Base-by-base conservation (phyloP, 495 filamentous ascomycete genomes). In the Xylaria castorea region DNA sequence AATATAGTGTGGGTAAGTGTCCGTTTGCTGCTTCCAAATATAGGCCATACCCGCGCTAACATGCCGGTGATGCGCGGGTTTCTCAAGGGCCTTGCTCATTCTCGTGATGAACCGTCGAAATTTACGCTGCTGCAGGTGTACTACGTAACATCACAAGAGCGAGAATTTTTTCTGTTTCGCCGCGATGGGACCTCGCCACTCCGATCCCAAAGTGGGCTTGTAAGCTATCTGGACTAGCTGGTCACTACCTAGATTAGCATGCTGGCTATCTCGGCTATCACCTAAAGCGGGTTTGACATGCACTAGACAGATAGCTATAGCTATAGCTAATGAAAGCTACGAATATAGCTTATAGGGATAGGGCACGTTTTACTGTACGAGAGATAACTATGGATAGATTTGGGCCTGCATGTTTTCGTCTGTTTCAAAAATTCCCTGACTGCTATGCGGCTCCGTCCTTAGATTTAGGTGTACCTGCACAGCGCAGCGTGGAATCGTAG, bases 181-280 rank as follows among this genome's bases (percentile, higher is more conserved):
- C 18, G 30, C 30, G 63, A 66, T 66, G 63, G 42, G 44, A 66
- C 44, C 25, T 51, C 22, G 65, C 65, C 34, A 55, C 46, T 42
- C 1, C 9, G 30, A 46, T 32, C 7, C 16, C n/a, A 18, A 67
- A 11, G 48, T 40, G 48, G 46, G 32, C 48, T 67, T 67, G 36
- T 30, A 42, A 66, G 44, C 27, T 55, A 30, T 60, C 30, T 36
- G 9, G 16, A 12, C 34, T 16, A 62, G 30, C 58, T 62, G 34
- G 30, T 40, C 5, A 18, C 46, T 46, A 67, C 50, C 55, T 58
- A 18, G 11, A 58, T 58, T 58, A 34, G 27, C 16, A 51, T 3
- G 50, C 8, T 50, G 16, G 30, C 64, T n/a, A 51, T 67, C 30
- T 5, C 20, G 16, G 30, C 64, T n/a, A 51, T 67, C 30, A 12